Conservation (phyloP, 805 yeast species). For the Middelhovenomyces tepae region DNA sequence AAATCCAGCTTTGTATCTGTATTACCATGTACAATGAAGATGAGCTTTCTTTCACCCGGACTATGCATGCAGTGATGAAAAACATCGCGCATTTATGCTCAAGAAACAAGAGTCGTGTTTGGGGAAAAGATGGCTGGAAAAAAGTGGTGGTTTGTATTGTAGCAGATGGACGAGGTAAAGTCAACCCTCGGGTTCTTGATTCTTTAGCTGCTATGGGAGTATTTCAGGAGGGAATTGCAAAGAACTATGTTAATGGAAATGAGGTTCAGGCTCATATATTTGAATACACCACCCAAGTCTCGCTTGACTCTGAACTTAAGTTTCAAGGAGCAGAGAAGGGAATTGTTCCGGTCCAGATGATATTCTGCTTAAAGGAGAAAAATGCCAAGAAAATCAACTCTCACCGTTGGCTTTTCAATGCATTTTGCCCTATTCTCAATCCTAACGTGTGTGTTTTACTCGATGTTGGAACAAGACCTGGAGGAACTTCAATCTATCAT, state of each 20-base stretch:
- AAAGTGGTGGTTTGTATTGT: slow-evolving; percentile 87
- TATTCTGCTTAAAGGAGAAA: slow-evolving; percentile 86
- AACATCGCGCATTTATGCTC: slow-evolving; percentile 82
- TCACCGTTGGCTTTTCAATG: slow-evolving; percentile 96
- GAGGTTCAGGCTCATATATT: slow-evolving; percentile 90
- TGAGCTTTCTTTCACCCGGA: slow-evolving; percentile 80
- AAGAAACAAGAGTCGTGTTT: slow-evolving; percentile 69
- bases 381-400: slow-evolving; percentile 93
- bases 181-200: slow-evolving; percentile 76
- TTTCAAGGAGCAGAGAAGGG: slow-evolving; percentile 87
- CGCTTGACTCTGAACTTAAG: slow-evolving; percentile 79
- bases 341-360: slow-evolving; percentile 87
- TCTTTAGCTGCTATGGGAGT: slow-evolving; percentile 91
- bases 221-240: slow-evolving; percentile 95
- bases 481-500: slow-evolving; percentile 77
- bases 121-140: slow-evolving; percentile 98
- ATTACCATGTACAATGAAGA: slow-evolving; percentile 97
- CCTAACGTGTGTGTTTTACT: slow-evolving; percentile 84
- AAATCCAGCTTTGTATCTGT: slow-evolving; percentile 85
- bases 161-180: slow-evolving; percentile 90
- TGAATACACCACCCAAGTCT: slow-evolving; percentile 93
- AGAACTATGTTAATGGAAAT: slow-evolving; percentile 84
- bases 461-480: slow-evolving; percentile 98
- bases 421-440: slow-evolving; percentile 81
- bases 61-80: slow-evolving; percentile 89